Base-by-base conservation (phyloP, 441 rosid species). In the Erodium trifolium region DNA sequence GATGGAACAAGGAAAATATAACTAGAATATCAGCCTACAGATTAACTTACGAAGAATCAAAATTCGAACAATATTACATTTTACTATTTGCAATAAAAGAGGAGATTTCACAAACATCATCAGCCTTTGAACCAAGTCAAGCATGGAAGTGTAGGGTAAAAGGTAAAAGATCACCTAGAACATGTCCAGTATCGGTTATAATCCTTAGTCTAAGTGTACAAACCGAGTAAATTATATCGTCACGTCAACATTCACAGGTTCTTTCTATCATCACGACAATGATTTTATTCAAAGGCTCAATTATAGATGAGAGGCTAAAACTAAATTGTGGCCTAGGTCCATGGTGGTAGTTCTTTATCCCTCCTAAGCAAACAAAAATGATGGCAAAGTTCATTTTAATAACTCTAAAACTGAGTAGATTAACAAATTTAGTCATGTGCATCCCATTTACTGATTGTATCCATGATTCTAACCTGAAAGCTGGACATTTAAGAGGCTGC, bases 401-500 rank as follows among this genome's bases (percentile, higher is more conserved):
- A 49, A 49, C 57, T 49, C n/a, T 49, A 49, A 49, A 49, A 14
- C 16, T 16, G 2, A 49, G 17, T 18, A 47, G 4, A 3, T 13
- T 13, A 18, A 19, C 63, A 19, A 59, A 59, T 17, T 59, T 59
- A 59, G 63, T 19, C 63, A 57, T 16, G 4, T 57, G 3, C 27
- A 57, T 57, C 63, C 63, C 31, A 59, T 7, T 17, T 19, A 59
- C 23, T 29, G 65, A 64, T 59, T 12, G 68, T 63, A 69, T 53
- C 65, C 66, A 62, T 41, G 53, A 75, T 67, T 70, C 83, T 76
- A 66, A 94, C 99, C 99, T 90, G 88, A 95, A 95, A 27, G 93
- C 85, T 76, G 98, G 98, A 78, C 89, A 85, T 83, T 89, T 90
- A 27, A 90, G 88, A 31, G 99, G 99, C 78, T 94, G 98, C 80